Percentiles rank a stretch among this genome's conserved stretches.
Conservation (phyloP, 1,284 basidiomycete species). For the Ceratobasidium sp. region DNA sequence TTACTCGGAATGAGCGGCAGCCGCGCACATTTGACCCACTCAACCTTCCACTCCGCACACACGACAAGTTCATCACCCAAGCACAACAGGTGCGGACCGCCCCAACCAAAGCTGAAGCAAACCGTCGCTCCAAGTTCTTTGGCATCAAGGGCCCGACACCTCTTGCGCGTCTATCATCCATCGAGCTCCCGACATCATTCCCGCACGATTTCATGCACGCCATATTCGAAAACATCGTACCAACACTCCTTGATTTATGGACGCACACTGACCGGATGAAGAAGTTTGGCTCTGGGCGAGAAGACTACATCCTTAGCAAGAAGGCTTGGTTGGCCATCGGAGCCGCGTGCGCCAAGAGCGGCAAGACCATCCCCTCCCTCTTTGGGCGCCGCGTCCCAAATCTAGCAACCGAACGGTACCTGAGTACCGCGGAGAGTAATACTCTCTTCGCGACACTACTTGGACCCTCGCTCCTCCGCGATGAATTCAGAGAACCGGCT, state of each 20-base stretch:
- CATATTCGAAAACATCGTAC: conserved; percentile 48
- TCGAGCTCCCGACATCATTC: conserved; percentile 45
- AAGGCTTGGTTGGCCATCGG: conserved; percentile 61
- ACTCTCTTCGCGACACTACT: conserved; percentile 62
- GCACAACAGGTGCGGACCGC: conserved; percentile 8
- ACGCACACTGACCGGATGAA: not conserved
- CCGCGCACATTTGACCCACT: conserved; percentile 1
- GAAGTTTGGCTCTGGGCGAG: conserved; percentile 49
- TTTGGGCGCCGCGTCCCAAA: conserved; percentile 57
- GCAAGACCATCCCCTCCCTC: conserved; percentile 1
- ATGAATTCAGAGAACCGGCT: conserved; percentile 54
- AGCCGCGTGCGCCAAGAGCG: conserved; percentile 53
- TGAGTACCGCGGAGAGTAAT: conserved; percentile 57
- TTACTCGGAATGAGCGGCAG: not conserved
- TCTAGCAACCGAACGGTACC: conserved; percentile 60
- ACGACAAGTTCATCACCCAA: conserved; percentile 11
- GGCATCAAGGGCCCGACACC: conserved; percentile 44
- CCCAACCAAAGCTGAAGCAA: not conserved
- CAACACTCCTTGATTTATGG: conserved; percentile 44
- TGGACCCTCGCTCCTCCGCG: conserved; percentile 60
- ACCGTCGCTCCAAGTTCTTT: not conserved
- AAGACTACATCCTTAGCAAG: conserved; percentile 47
- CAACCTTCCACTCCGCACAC: conserved; percentile 31
- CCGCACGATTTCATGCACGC: conserved; percentile 50
- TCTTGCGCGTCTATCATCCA: conserved; percentile 25